phyloP scores from a whole-genome alignment of 164 flowering plant species.

The Santalum album region DNA sequence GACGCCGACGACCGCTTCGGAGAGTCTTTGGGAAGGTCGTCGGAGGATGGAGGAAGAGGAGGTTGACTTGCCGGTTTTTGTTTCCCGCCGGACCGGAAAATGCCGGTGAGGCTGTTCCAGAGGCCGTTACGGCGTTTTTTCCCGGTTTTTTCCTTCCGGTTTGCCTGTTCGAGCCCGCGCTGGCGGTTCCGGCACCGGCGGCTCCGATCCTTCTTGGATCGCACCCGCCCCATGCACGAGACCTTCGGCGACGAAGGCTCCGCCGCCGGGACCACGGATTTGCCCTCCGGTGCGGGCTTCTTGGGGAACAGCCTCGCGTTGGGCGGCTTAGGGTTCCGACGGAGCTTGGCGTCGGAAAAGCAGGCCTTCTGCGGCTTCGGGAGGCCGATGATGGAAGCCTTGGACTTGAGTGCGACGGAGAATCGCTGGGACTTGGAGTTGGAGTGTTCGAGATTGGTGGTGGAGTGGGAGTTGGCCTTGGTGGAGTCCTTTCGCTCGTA shows the following conservation, averaged over 20 bases:
- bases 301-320: conserved; percentile 38
- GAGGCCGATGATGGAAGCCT: conserved; percentile 48
- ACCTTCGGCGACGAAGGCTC: conserved; percentile 86
- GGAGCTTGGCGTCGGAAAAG: conserved; percentile 19
- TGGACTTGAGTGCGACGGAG: conserved; percentile 31
- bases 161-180: not conserved
- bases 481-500: conserved; percentile 54
- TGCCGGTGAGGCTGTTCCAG: conserved; percentile 13
- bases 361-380: conserved; percentile 48
- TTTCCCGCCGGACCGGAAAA: conserved; percentile 13
- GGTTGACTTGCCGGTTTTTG: not conserved
- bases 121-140: conserved; percentile 10
- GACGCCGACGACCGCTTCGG: not conserved
- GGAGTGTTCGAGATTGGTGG: conserved; percentile 16
- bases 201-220: conserved; percentile 43
- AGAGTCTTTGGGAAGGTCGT: not conserved
- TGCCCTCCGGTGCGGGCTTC: conserved; percentile 24
- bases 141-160: conserved; percentile 5
- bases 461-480: conserved; percentile 28
- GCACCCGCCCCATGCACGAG: conserved; percentile 73
- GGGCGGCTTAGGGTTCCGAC: conserved; percentile 20
- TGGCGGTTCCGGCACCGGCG: conserved; percentile 16
- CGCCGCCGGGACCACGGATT: conserved; percentile 14
- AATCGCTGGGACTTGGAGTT: conserved; percentile 42
- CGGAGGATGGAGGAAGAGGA: not conserved